Evolutionary conservation across 345 rosid species (phyloP).

Genomic region (Adansonia digitata): DNA sequence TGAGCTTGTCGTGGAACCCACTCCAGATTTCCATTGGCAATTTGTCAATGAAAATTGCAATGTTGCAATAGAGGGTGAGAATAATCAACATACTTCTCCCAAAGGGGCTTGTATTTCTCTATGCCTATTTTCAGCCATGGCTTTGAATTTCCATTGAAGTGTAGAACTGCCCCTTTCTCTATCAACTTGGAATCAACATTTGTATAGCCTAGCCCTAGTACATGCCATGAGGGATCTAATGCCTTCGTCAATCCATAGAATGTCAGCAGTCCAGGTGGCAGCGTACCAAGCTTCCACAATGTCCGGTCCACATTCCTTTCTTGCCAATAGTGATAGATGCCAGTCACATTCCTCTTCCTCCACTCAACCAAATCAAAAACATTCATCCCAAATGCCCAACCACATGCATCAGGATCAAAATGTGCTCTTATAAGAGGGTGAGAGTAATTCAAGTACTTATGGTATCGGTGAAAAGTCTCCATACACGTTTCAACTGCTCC

Average conservation of each 20-base stretch:
- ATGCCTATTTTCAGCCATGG: slow-evolving; percentile 97
- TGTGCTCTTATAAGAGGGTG: slow-evolving; percentile 85
- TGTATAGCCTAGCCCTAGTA: slow-evolving; percentile 85
- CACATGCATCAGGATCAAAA: slow-evolving; percentile 94
- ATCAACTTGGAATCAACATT: slow-evolving; percentile 71
- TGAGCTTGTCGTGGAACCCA: too few relatives aligned
- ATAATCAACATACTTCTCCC: slow-evolving; percentile 89
- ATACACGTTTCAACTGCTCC: slow-evolving; percentile 98
- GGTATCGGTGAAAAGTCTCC: slow-evolving; percentile 91
- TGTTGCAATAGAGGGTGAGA: slow-evolving; percentile 67
- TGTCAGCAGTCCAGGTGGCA: slow-evolving; percentile 85
- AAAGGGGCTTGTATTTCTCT: slow-evolving; percentile 88
- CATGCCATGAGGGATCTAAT: slow-evolving; percentile 71
- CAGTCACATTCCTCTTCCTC: slow-evolving; percentile 82
- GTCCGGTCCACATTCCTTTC: slow-evolving; percentile 80
- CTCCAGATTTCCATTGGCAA: slow-evolving; percentile 14
- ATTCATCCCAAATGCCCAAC: slow-evolving; percentile 97
- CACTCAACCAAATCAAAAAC: slow-evolving; percentile 82
- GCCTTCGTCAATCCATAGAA: slow-evolving; percentile 86
- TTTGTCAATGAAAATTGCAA: slow-evolving; percentile 78
- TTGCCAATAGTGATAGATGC: slow-evolving; percentile 90
- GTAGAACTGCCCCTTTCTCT: slow-evolving; percentile 86
- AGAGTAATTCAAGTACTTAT: slow-evolving; percentile 73
- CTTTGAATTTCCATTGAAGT: slow-evolving; percentile 89
- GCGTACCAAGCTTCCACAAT: slow-evolving; percentile 89